These are phyloP conservation scores for Tirmania nivea DNA, from an alignment of 495 filamentous ascomycete genomes.

Conservation along the genomic window DNA sequence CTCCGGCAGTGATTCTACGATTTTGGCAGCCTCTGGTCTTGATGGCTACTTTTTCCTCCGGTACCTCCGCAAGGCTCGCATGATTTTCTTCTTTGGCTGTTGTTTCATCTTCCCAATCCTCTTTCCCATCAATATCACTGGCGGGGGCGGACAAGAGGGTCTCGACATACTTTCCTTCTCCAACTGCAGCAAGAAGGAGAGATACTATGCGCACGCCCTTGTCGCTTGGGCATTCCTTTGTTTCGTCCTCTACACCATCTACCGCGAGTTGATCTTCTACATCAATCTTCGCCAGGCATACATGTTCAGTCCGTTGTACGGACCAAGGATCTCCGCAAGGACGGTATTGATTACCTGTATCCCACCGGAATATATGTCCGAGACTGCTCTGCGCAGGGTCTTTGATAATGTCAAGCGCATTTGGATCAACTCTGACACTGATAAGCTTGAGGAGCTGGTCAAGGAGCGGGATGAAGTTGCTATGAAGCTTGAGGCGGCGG, in stretches of 20 bases:
- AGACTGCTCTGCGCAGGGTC: conserved; percentile 50
- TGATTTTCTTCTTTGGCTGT: conserved; percentile 59
- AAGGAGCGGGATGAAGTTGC: conserved; percentile 65
- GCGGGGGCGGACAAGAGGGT: conserved; percentile 39
- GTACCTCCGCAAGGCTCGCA: conserved; percentile 50
- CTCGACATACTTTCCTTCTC: conserved; percentile 59
- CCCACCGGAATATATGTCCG: conserved; percentile 48
- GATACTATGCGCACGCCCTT: conserved; percentile 50
- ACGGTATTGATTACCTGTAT: conserved; percentile 86
- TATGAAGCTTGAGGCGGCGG: conserved; percentile 69
- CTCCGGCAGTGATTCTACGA: conserved; percentile 13
- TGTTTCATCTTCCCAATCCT: conserved; percentile 67
- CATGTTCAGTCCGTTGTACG: conserved; percentile 66
- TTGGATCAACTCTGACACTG: conserved; percentile 66
- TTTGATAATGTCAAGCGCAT: conserved; percentile 63
- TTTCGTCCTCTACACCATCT: conserved; percentile 74
- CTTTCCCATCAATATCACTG: conserved; percentile 72
- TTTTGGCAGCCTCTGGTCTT: conserved; percentile 37
- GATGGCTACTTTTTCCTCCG: conserved; percentile 76
- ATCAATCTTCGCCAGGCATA: conserved; percentile 94
- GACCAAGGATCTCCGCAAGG: conserved; percentile 74
- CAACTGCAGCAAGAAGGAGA: conserved; percentile 35
- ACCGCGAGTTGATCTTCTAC: conserved; percentile 80
- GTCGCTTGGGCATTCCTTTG: conserved; percentile 56
- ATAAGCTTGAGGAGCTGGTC: conserved; percentile 65